These are phyloP conservation scores for Pseudocercospora eumusae DNA, from an alignment of 2,329 filamentous ascomycete genomes.

Conservation along the genomic window DNA sequence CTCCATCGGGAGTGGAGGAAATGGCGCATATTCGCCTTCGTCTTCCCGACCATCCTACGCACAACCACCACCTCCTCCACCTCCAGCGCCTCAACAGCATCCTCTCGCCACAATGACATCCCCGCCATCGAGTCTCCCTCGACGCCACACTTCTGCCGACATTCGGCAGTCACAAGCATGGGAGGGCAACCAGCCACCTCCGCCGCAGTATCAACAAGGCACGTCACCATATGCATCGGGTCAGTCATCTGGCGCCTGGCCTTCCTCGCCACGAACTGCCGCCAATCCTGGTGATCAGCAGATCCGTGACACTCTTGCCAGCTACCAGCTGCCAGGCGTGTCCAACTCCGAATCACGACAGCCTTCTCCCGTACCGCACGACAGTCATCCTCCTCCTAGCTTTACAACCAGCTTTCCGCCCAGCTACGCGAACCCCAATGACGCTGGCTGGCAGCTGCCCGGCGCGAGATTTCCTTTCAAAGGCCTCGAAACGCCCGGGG, in stretches of 20 bases:
- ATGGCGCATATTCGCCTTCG: constrained; percentile 67
- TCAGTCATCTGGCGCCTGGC: constrained; percentile 64
- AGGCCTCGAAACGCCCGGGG: constrained; percentile 55
- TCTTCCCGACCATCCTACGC: constrained; percentile 63
- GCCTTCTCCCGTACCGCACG: constrained; percentile 50
- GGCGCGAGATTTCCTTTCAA: constrained; percentile 53
- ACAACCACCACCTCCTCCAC: constrained; percentile 62
- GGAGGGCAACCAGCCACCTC: constrained; percentile 70
- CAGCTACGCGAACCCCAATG: constrained; percentile 53
- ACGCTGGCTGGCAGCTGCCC: constrained; percentile 59
- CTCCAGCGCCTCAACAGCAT: constrained; percentile 58
- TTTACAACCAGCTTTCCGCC: constrained; percentile 53
- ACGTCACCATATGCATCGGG: constrained; percentile 67
- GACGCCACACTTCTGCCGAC: constrained; percentile 92
- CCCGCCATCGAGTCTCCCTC: constrained; percentile 67
- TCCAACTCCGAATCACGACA: constrained; percentile 41
- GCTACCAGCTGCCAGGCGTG: constrained; percentile 64
- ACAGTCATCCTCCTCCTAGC: constrained; percentile 39
- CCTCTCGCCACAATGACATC: constrained; percentile 59
- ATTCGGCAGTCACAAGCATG: constrained; percentile 68
- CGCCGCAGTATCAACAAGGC: constrained; percentile 48
- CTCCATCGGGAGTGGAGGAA: constrained; percentile 67
- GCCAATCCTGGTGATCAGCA: constrained; percentile 59
- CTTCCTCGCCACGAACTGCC: constrained; percentile 60
- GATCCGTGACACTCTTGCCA: constrained; percentile 62